Conservation (phyloP, 1,139 yeast species). For the Blastobotrys serpentis region DNA sequence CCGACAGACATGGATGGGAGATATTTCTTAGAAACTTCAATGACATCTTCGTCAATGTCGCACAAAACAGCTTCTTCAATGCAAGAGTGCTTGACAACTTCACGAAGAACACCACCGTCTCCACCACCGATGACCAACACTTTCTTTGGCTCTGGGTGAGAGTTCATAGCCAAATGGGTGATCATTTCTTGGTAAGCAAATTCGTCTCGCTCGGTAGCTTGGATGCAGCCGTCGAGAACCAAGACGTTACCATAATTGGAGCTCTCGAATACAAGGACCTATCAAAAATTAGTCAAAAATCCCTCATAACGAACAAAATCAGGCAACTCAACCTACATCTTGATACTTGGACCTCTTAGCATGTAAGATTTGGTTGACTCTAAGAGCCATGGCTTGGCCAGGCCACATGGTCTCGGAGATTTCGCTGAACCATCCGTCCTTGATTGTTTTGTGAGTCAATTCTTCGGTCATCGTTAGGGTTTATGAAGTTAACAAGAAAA, state of each 20-base stretch:
- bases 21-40: conserved; percentile 68
- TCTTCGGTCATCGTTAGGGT: conserved; percentile 32
- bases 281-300: conserved; percentile 1
- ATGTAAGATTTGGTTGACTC: conserved; percentile 73
- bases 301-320: neutral
- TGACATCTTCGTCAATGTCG: conserved; percentile 88
- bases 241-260: conserved; percentile 78
- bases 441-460: conserved; percentile 39
- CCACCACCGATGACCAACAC: conserved; percentile 93
- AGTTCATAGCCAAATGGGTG: conserved; percentile 72
- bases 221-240: conserved; percentile 82
- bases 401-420: conserved; percentile 88
- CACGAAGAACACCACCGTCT: conserved; percentile 89
- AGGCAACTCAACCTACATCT: conserved; percentile 51
- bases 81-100: conserved; percentile 68
- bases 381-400: conserved; percentile 89
- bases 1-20: conserved; percentile 79
- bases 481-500: neutral
- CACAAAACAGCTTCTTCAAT: conserved; percentile 76
- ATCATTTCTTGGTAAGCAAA: conserved; percentile 87
- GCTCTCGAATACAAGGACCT: conserved; percentile 66
- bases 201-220: conserved; percentile 87
- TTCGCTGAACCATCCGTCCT: conserved; percentile 89
- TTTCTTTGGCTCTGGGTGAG: conserved; percentile 68
- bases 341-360: conserved; percentile 77